Evolutionary conservation across 306 rosid genomes (phyloP).

Genomic region (Trifolium dubium): DNA sequence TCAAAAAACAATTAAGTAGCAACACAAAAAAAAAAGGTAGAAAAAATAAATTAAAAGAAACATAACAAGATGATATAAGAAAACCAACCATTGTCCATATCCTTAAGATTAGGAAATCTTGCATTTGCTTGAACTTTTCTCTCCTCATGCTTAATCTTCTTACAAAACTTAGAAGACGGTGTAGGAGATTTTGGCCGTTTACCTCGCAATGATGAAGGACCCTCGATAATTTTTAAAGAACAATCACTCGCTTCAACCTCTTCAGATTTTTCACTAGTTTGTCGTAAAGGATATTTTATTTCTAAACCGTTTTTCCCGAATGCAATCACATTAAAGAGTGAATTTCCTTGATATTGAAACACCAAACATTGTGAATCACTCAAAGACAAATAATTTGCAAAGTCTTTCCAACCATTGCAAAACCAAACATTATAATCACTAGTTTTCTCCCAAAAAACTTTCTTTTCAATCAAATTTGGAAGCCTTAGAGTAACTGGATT

Average conservation of each 20-base stretch:
- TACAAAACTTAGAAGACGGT: neutral
- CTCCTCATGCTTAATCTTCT: neutral
- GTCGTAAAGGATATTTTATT: neutral
- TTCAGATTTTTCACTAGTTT: too few relatives aligned
- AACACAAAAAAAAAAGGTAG: too few relatives aligned
- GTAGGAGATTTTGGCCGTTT: neutral
- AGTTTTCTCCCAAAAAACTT: neutral
- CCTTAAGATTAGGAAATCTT: neutral
- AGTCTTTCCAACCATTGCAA: neutral
- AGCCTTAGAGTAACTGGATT: neutral
- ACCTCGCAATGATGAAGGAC: neutral
- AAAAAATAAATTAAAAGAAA: neutral
- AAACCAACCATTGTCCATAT: neutral
- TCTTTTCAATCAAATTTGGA: neutral
- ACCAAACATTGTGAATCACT: neutral
- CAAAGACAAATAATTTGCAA: neutral
- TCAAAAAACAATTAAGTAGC: too few relatives aligned
- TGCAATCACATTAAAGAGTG: neutral
- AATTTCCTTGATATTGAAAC: neutral
- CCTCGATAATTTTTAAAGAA: too few relatives aligned
- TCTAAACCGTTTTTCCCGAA: neutral
- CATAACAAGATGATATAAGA: neutral
- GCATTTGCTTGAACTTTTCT: neutral
- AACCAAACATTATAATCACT: neutral
- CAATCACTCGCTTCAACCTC: neutral